phyloP scores from a whole-genome alignment of 345 rosid species.

The Pelargonium nanum region DNA sequence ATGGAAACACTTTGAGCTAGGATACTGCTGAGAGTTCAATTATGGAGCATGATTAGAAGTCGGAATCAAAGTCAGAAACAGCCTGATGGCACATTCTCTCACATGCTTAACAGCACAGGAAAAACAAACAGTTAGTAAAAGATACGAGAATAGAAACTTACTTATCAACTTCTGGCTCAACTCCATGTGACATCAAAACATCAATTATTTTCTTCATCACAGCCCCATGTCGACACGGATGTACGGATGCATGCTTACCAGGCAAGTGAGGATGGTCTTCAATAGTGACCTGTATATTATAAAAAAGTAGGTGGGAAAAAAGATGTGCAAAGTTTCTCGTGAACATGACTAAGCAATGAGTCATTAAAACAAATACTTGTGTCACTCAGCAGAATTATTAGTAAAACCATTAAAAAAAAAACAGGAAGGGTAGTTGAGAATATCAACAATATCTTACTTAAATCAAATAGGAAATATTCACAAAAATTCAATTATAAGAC shows the following conservation, averaged over 20 bases:
- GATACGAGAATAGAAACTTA: constrained; percentile 15
- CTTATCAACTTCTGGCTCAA: constrained; percentile 99
- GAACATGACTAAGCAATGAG: too few relatives aligned
- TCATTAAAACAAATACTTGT: neutral
- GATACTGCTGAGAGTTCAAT: too few relatives aligned
- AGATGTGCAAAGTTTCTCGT: too few relatives aligned
- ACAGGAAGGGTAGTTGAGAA: neutral
- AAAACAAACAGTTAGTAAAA: neutral
- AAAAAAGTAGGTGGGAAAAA: too few relatives aligned
- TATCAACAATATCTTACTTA: neutral
- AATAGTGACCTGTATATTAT: constrained; percentile 63
- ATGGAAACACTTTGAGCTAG: too few relatives aligned
- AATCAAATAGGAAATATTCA: neutral
- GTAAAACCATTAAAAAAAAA: neutral
- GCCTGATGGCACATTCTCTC: too few relatives aligned
- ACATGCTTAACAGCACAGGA: too few relatives aligned
- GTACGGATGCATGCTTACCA: constrained; percentile 98
- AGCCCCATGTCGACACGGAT: constrained; percentile 97
- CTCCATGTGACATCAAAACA: constrained; percentile 88
- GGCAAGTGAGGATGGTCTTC: constrained; percentile 98
- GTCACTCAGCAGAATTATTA: too few relatives aligned
- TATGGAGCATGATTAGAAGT: too few relatives aligned
- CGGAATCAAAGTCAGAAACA: too few relatives aligned
- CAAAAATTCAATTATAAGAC: neutral
- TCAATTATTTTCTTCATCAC: constrained; percentile 99